Conservation (phyloP, 495 filamentous ascomycete genomes). For the Darksidea phi region DNA sequence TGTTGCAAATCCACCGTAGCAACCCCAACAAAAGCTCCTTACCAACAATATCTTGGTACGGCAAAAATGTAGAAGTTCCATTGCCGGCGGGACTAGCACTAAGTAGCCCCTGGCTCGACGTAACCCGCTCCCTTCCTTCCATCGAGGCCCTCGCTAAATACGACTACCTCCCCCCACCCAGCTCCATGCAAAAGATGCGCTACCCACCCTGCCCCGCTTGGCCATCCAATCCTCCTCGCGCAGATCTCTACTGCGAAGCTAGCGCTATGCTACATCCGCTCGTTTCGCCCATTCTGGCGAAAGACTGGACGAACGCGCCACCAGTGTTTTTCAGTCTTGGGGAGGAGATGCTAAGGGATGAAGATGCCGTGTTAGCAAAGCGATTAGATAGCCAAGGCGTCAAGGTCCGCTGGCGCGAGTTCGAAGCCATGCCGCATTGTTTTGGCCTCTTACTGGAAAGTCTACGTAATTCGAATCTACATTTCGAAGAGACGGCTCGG, state of each 20-base stretch:
- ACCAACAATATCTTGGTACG: constrained; percentile 62
- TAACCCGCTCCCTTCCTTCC: constrained; percentile 72
- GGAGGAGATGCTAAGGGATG: constrained; percentile 76
- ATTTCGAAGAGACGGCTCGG: constrained; percentile 55
- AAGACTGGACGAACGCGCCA: constrained; percentile 63
- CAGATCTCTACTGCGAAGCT: constrained; percentile 66
- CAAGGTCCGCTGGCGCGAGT: constrained; percentile 67
- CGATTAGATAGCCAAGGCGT: constrained; percentile 62
- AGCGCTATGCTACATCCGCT: constrained; percentile 69
- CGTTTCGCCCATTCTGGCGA: constrained; percentile 63
- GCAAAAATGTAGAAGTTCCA: constrained; percentile 56
- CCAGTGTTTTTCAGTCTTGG: constrained; percentile 75
- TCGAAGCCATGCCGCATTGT: constrained; percentile 87
- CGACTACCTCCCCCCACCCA: constrained; percentile 68
- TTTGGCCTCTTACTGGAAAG: constrained; percentile 65
- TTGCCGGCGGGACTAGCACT: constrained; percentile 69
- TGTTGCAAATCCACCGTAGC: constrained; percentile 66
- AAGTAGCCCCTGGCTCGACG: constrained; percentile 74
- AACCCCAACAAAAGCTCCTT: constrained; percentile 2
- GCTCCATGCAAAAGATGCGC: constrained; percentile 36
- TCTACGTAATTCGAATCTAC: constrained; percentile 50
- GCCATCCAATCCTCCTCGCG: constrained; percentile 69
- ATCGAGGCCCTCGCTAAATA: constrained; percentile 59
- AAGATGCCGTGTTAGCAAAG: constrained; percentile 61
- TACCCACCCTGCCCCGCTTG: constrained; percentile 63